Percentiles rank a stretch among this genome's conserved stretches.
Evolutionary conservation across 1,284 basidiomycete genomes (phyloP).

Genomic region (Cutaneotrichosporon arboriforme): DNA sequence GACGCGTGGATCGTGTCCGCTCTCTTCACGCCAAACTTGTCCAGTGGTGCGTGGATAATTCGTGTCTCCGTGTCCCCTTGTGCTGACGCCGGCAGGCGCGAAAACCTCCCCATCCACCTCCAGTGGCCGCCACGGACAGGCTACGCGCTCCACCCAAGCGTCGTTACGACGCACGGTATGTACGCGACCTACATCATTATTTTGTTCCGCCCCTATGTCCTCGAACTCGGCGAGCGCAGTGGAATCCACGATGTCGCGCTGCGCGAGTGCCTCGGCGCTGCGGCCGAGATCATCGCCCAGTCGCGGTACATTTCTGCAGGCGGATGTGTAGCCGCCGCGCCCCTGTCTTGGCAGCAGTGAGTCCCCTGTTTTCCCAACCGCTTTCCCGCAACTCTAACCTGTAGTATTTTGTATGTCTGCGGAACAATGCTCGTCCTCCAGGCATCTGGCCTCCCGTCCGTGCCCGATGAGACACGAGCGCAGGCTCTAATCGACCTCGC

Average conservation of each 20-base stretch:
- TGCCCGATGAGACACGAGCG: constrained; percentile 7
- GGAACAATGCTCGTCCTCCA: constrained; percentile 23
- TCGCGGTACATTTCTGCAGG: constrained; percentile 13
- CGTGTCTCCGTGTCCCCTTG: background rate
- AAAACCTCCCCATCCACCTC: constrained; percentile 11
- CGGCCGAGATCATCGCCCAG: constrained; percentile 20
- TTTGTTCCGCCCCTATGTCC: constrained; percentile 24
- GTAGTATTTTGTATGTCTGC: constrained; percentile 20
- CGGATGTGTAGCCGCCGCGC: constrained; percentile 10
- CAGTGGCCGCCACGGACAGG: constrained; percentile 18
- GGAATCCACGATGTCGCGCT: constrained; percentile 8
- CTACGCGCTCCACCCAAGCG: constrained; percentile 14
- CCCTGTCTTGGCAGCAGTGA: constrained; percentile 21
- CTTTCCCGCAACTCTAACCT: background rate
- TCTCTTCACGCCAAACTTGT: too few species aligned
- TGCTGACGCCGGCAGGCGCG: constrained; percentile 10
- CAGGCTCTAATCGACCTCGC: constrained; percentile 13
- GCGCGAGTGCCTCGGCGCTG: constrained; percentile 11
- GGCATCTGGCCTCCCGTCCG: constrained; percentile 15
- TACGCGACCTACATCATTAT: constrained; percentile 24
- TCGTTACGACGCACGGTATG: constrained; percentile 22
- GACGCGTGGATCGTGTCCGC: constrained; percentile 13
- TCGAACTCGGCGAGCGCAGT: constrained; percentile 17
- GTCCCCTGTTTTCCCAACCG: background rate
- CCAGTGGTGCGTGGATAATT: too few species aligned